Evolutionary conservation across 441 rosid genomes (phyloP), one percentile per base, ranked within the genome.

Genomic region (Arabidopsis hybrid): DNA sequence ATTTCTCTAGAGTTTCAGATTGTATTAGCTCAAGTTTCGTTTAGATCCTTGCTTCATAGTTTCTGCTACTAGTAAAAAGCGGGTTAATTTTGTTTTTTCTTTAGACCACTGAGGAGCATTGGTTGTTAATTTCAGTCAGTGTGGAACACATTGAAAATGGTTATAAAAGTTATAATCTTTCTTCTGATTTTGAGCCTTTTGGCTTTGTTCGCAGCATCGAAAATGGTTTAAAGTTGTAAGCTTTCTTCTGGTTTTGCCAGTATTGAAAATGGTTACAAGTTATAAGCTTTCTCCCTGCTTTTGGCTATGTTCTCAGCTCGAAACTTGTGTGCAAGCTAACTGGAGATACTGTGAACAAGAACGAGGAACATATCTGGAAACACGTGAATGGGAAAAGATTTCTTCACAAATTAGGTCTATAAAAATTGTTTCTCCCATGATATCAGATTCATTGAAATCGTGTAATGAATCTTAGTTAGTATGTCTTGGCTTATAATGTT

Each of bases 311-410:
- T 72, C 11, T 43, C 85, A 94, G 99, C 71, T 83, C 96, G 2
- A 91, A 87, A 75, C 78, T 95, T 79, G 80, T 85, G 66, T 95
- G 99, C 80, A 95, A 89, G 81, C 85, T 95, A 51, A 95, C 98
- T 1, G 97, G 95, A 35, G 88, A 91, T 77, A 86, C 84, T 7
- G 88, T 95, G 52, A 95, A 95, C 78, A 95, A 95, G 81, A 84
- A 84, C 3, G 99, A 95, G 83, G 92, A 91, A 73, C 99, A 95
- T 74, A 88, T 91, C 31, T 95, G 93, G 97, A 95, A 92, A 83
- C 99, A 95, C 51, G 79, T 95, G 67, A 88, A 88, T n/a, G 98
- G 98, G 49, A 91, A 60, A 74, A 81, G 93, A 42, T 95, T 95
- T 83, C 94, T 95, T 72, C 83, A 85, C 74, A 88, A 83, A 78